Base-by-base conservation (phyloP, 345 rosid genomes). In the Gossypium anomalum region DNA sequence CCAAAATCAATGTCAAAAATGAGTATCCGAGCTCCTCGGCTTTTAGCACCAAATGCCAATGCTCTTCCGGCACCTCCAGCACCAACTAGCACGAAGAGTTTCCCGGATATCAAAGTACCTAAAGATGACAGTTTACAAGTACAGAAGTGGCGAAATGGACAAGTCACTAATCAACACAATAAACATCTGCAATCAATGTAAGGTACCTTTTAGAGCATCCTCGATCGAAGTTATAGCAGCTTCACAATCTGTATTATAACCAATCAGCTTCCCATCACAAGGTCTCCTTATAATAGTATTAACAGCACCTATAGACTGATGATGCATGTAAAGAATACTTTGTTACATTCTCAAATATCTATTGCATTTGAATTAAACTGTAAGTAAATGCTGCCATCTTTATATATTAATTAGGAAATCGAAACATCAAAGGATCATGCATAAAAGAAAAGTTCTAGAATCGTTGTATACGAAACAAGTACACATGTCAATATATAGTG, bases 21-120 rank as follows among this genome's bases (percentile, higher is more conserved):
- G 69, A 87, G 49, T 27, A 87, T 71, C 23, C 79, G 83, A 55
- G 90, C 87, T 77, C 90, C 89, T 78, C 85, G 80, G 23, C 72
- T 87, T 70, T 79, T 84, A 43, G 88, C 93, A 43, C 89, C 90
- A 52, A 87, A 84, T n/a, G 88, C 93, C 67, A 87, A 79, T 62
- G 93, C 90, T 82, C 90, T 78, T 64, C 90, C 90, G 13, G 93
- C 93, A 29, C 90, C 90, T 49, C 90, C 90, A 58, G 89, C 93
- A 15, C 93, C 93, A 57, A 80, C 88, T 11, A 87, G 75, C 59
- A 87, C 89, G 64, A 89, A 89, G 65, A 80, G 75, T 76, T 77
- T 89, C 71, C 93, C 90, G 0, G 74, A 47, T 59, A 89, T 51
- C 11, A 83, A 78, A 16, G 87, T 74, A 65, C 62, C 58, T 22